Evolutionary conservation across 805 yeast genomes (phyloP).

Genomic region (Debaryomyces castellii): DNA sequence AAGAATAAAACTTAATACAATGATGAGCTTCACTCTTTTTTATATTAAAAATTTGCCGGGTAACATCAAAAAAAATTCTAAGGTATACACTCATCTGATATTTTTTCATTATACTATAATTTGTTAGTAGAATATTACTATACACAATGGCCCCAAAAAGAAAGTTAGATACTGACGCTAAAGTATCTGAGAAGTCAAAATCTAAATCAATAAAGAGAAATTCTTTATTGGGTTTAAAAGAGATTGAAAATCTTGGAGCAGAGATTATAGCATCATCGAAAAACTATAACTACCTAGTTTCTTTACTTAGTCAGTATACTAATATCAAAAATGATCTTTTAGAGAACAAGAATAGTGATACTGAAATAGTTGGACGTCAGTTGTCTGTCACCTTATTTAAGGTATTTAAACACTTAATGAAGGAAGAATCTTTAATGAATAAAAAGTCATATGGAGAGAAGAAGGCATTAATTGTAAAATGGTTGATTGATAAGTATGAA

Average conservation of each 20-base stretch:
- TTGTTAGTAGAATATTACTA: not conserved
- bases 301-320: constrained; percentile 42
- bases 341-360: constrained; percentile 17
- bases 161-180: constrained; percentile 11
- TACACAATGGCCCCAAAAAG: constrained; percentile 23
- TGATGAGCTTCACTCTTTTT: not conserved
- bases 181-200: constrained; percentile 1
- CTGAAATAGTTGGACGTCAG: constrained; percentile 37
- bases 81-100: constrained; percentile 7
- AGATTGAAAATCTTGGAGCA: constrained; percentile 21
- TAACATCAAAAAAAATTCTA: constrained; percentile 7
- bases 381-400: constrained; percentile 42
- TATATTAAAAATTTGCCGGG: constrained; percentile 15
- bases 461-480: constrained; percentile 50
- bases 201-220: not conserved
- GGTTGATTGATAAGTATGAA: constrained; percentile 63
- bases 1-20: constrained; percentile 15
- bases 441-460: constrained; percentile 41
- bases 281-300: constrained; percentile 54
- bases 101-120: not conserved
- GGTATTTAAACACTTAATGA: constrained; percentile 49
- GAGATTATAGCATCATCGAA: constrained; percentile 41
- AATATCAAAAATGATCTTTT: constrained; percentile 16
- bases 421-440: constrained; percentile 38
- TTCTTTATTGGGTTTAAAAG: constrained; percentile 13